These are phyloP conservation scores for Fusarium begoniae DNA, from an alignment of 2,329 filamentous ascomycete genomes.

Conservation along the genomic window DNA sequence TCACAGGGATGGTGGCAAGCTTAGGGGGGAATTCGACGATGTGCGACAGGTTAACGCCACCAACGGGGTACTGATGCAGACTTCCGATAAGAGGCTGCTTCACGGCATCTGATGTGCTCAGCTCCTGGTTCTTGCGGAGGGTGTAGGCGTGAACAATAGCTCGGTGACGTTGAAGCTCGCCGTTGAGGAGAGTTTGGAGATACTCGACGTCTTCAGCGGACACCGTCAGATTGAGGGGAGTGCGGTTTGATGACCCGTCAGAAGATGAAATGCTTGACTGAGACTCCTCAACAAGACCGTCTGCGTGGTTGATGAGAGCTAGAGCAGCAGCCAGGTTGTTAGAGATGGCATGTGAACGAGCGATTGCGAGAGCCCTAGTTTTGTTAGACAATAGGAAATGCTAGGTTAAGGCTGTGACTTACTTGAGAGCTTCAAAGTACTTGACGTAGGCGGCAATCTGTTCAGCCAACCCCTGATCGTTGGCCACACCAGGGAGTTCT, in stretches of 20 bases:
- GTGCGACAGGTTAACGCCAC: slow-evolving; percentile 77
- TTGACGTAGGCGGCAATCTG: slow-evolving; percentile 81
- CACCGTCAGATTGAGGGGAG: slow-evolving; percentile 75
- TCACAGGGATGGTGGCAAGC: slow-evolving; percentile 84
- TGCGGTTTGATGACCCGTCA: slow-evolving; percentile 35
- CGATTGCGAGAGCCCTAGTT: slow-evolving; percentile 79
- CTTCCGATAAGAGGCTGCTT: slow-evolving; percentile 73
- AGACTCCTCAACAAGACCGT: slow-evolving; percentile 68
- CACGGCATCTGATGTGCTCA: slow-evolving; percentile 43
- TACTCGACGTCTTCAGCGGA: slow-evolving; percentile 64
- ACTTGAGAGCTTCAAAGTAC: slow-evolving; percentile 93
- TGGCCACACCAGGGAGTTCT: slow-evolving; percentile 88
- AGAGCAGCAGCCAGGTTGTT: slow-evolving; percentile 80
- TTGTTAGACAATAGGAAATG: slow-evolving; percentile 7
- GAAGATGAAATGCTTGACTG: slow-evolving; percentile 56
- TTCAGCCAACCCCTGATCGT: slow-evolving; percentile 77
- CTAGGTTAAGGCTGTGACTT: slow-evolving; percentile 44
- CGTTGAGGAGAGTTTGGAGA: slow-evolving; percentile 70
- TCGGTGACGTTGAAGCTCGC: slow-evolving; percentile 81
- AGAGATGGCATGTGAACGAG: slow-evolving; percentile 81
- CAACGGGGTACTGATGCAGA: slow-evolving; percentile 77
- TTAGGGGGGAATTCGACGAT: slow-evolving; percentile 89
- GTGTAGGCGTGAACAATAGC: slow-evolving; percentile 86
- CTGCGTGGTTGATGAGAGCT: slow-evolving; percentile 81
- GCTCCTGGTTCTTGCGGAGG: slow-evolving; percentile 61